Evolutionary conservation across 192 early-diverging fungal species (phyloP).

Genomic region (Entomortierella chlamydospora): DNA sequence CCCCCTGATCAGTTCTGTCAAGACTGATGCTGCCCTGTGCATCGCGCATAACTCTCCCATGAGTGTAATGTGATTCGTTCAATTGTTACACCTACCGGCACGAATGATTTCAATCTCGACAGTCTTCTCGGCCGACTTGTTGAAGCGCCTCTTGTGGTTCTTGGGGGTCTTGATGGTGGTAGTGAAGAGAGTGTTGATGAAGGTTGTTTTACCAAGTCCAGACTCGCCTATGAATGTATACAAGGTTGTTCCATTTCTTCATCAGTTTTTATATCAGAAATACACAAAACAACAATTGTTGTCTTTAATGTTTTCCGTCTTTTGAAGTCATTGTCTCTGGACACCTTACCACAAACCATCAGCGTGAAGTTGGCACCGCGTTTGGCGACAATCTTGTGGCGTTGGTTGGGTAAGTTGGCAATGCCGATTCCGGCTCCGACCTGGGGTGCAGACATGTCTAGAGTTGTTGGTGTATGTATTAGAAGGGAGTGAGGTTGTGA

Average conservation of each 20-base stretch:
- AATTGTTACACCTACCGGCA: constrained; percentile 71
- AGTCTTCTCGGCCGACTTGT: constrained; percentile 94
- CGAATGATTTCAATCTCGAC: constrained; percentile 99
- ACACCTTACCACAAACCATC: constrained; percentile 89
- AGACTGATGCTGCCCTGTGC: not conserved
- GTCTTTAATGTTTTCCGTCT: too few relatives aligned
- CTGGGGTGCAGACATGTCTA: constrained; percentile 55
- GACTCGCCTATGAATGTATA: constrained; percentile 84
- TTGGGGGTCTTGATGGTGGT: constrained; percentile 94
- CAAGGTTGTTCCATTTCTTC: not conserved
- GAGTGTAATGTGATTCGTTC: not conserved
- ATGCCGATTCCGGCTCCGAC: constrained; percentile 85
- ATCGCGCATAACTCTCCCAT: not conserved
- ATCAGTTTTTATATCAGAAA: not conserved
- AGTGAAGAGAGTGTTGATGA: constrained; percentile 98
- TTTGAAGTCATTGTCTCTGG: not conserved
- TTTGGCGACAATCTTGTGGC: constrained; percentile 97
- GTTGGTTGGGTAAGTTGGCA: constrained; percentile 98
- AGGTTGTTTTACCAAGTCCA: constrained; percentile 98
- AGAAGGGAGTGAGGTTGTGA: not conserved
- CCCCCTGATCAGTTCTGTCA: too few relatives aligned
- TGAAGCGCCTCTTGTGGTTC: constrained; percentile 82
- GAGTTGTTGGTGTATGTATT: not conserved
- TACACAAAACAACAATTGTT: too few relatives aligned
- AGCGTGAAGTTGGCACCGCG: constrained; percentile 95